Conservation (phyloP, 208 protist genomes). For the Acanthamoeba quina region DNA sequence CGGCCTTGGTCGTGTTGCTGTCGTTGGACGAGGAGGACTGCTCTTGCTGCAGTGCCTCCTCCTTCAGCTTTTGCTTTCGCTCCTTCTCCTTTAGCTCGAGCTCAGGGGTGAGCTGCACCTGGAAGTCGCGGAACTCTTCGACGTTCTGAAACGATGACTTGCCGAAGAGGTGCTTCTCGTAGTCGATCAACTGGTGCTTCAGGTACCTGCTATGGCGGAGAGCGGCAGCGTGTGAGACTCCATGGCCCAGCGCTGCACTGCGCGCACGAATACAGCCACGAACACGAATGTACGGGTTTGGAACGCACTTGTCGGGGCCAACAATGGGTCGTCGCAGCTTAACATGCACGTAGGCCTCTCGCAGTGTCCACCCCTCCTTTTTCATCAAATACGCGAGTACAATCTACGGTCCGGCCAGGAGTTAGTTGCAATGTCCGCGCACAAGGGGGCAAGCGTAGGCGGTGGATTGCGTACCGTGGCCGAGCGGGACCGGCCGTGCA, state of each 20-base stretch:
- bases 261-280: neutral
- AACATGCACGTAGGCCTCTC: slow-evolving; percentile 33
- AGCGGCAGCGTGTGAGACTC: neutral
- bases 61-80: slow-evolving; percentile 4
- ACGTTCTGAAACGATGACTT: slow-evolving; percentile 17
- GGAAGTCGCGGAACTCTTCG: slow-evolving; percentile 35
- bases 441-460: no score
- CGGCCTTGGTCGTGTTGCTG: neutral
- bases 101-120: neutral
- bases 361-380: slow-evolving; percentile 22
- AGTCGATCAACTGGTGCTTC: slow-evolving; percentile 53
- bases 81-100: slow-evolving; percentile 1
- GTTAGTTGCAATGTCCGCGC: neutral
- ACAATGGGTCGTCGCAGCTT: slow-evolving; percentile 60
- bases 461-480: neutral
- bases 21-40: neutral
- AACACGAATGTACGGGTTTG: neutral
- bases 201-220: neutral
- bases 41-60: neutral
- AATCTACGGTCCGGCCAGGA: neutral
- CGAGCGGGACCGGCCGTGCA: slow-evolving; percentile 44
- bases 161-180: slow-evolving; percentile 47
- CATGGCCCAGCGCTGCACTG: no score
- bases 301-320: slow-evolving; percentile 41
- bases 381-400: slow-evolving; percentile 38